These are phyloP conservation scores for Neocallimastix lanati DNA, from an alignment of 192 early-diverging fungal genomes.

Conservation along the genomic window DNA sequence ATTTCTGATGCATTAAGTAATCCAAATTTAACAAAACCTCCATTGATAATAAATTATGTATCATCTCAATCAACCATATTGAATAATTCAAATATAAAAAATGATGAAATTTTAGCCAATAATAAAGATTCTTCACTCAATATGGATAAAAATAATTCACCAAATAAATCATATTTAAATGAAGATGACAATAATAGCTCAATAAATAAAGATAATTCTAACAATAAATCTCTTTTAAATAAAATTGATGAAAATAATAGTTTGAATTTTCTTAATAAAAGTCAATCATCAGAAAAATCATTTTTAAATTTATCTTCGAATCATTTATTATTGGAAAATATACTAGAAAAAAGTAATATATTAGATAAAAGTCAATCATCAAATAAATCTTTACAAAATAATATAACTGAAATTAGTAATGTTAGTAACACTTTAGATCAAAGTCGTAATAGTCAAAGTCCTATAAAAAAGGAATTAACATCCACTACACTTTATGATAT, in stretches of 20 bases:
- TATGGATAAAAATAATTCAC: background rate
- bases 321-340: background rate
- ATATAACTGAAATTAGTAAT: background rate
- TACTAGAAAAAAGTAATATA: background rate
- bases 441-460: background rate
- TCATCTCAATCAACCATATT: background rate
- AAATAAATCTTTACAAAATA: background rate
- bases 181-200: background rate
- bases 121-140: background rate
- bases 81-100: background rate
- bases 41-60: too few relatives aligned
- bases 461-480: too few relatives aligned
- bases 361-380: background rate
- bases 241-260: background rate
- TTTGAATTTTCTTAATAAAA: background rate
- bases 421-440: too few relatives aligned
- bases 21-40: too few relatives aligned
- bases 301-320: too few relatives aligned
- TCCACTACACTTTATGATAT: too few relatives aligned
- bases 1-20: too few relatives aligned
- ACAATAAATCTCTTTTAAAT: background rate
- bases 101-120: background rate
- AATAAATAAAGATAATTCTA: too few relatives aligned
- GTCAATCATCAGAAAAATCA: background rate
- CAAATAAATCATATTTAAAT: background rate